Conservation (phyloP, 345 rosid genomes). For the Anacardium occidentale region DNA sequence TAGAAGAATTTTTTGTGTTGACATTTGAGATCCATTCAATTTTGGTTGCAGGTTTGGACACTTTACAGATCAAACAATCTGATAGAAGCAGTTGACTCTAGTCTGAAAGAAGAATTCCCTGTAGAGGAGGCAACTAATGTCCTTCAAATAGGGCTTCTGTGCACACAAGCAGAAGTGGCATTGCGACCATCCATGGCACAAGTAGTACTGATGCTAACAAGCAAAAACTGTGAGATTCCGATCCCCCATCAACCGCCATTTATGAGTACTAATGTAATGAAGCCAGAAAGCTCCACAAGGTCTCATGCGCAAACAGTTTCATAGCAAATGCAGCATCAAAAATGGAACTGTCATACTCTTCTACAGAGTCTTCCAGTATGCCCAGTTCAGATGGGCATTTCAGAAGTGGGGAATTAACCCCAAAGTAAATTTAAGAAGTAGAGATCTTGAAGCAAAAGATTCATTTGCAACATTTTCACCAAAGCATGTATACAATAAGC, state of each 20-base stretch:
- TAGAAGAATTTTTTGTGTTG: not conserved
- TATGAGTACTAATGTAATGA: constrained; percentile 25
- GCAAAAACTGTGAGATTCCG: constrained; percentile 25
- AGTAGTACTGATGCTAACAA: constrained; percentile 39
- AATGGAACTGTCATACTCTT: constrained; percentile 26
- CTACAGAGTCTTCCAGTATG: constrained; percentile 31
- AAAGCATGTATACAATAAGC: too few relatives aligned
- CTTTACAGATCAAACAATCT: constrained; percentile 38
- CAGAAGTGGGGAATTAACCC: constrained; percentile 21
- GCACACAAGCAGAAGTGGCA: constrained; percentile 47
- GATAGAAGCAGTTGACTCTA: constrained; percentile 36
- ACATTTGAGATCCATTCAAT: not conserved
- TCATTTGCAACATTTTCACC: not conserved
- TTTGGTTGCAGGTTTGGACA: constrained; percentile 44
- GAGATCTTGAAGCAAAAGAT: not conserved
- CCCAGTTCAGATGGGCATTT: constrained; percentile 24
- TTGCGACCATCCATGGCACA: constrained; percentile 48
- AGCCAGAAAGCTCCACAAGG: constrained; percentile 24
- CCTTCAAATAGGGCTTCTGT: constrained; percentile 48
- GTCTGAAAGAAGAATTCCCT: constrained; percentile 28
- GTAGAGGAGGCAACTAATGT: constrained; percentile 30
- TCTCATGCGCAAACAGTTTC: constrained; percentile 28
- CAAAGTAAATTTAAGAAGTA: not conserved
- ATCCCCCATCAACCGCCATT: constrained; percentile 53
- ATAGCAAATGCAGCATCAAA: constrained; percentile 26